Evolutionary conservation across 257 asterid genomes (phyloP), one percentile per base, ranked within the genome.

Genomic region (Rubia yunnanensis): DNA sequence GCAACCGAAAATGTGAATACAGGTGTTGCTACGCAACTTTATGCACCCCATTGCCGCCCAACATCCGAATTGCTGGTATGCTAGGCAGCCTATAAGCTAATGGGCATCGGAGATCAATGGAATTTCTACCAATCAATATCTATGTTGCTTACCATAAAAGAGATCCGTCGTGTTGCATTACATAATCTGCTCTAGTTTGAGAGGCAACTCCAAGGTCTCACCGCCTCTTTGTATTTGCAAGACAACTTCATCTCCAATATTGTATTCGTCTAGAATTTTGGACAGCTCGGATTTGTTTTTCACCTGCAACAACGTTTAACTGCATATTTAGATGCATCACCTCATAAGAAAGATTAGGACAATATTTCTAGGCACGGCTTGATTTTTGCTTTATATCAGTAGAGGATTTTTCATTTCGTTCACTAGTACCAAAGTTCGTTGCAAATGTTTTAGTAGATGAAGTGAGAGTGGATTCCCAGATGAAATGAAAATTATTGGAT

Each of bases 201-300:
- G 41, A 32, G 89, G 84, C 73, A 89, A 26, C 78, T 89, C 90
- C 87, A 89, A 49, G 44, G 38, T 74, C 61, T 87, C 82, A 13
- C 52, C 76, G 34, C 90, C 94, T 76, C 99, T 83, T 64, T 50
- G 76, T 64, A 89, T 81, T 76, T 75, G 85, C 56, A 92, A 72
- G 20, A 71, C 63, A 49, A 92, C 96, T 70, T 86, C 83, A 55
- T 84, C 95, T 18, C 95, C 97, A 17, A 86, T 75, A 73, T 60
- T 84, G 73, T 84, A 88, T 69, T 88, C 94, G 58, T 89, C 99
- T 73, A 89, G 72, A 63, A 75, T 67, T 77, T 81, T 92, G 78
- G 69, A 73, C 14, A 92, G 68, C 27, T 87, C 97, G 59, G 95
- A 85, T 78, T 94, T 86, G 63, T 70, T 92, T 76, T 75, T 80